Percentiles rank a stretch among this genome's conserved stretches.
These are phyloP conservation scores for Saccharomycopsis hybrid DNA, from an alignment of 1,139 yeast genomes.

Conservation along the genomic window DNA sequence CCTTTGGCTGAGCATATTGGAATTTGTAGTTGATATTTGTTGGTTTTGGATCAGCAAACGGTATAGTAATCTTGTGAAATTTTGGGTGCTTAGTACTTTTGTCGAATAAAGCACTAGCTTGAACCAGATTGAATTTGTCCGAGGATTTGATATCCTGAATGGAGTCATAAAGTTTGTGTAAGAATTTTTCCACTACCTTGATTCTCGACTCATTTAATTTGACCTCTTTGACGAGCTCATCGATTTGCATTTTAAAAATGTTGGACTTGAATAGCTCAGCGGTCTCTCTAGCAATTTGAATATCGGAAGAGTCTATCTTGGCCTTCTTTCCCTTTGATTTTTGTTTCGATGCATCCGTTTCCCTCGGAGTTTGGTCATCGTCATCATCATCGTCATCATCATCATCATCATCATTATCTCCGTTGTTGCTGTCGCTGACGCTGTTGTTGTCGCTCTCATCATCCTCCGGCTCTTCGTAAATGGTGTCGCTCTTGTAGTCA, in stretches of 20 bases:
- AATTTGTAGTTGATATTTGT: slow-evolving; percentile 62
- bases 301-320: slow-evolving; percentile 61
- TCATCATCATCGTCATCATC: slow-evolving; percentile 20
- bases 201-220: slow-evolving; percentile 58
- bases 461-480: slow-evolving; percentile 4
- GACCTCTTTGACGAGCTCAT: slow-evolving; percentile 77
- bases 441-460: not conserved
- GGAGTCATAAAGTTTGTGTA: slow-evolving; percentile 68
- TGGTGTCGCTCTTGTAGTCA: not conserved
- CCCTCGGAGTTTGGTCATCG: slow-evolving; percentile 24
- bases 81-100: slow-evolving; percentile 23
- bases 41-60: slow-evolving; percentile 90
- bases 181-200: slow-evolving; percentile 62
- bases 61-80: slow-evolving; percentile 52
- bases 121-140: slow-evolving; percentile 43
- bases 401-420: slow-evolving; percentile 16
- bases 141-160: slow-evolving; percentile 57
- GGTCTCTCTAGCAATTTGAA: slow-evolving; percentile 87
- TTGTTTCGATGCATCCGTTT: slow-evolving; percentile 21
- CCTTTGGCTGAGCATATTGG: slow-evolving; percentile 64
- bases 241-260: slow-evolving; percentile 90
- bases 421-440: slow-evolving; percentile 20
- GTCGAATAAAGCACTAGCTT: slow-evolving; percentile 43
- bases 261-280: slow-evolving; percentile 91
- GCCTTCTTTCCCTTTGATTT: slow-evolving; percentile 16